Percentiles rank a stretch among this genome's conserved stretches.
Evolutionary conservation across 352 stramenopile genomes (phyloP).

Genomic region (Pythium aphanidermatum): DNA sequence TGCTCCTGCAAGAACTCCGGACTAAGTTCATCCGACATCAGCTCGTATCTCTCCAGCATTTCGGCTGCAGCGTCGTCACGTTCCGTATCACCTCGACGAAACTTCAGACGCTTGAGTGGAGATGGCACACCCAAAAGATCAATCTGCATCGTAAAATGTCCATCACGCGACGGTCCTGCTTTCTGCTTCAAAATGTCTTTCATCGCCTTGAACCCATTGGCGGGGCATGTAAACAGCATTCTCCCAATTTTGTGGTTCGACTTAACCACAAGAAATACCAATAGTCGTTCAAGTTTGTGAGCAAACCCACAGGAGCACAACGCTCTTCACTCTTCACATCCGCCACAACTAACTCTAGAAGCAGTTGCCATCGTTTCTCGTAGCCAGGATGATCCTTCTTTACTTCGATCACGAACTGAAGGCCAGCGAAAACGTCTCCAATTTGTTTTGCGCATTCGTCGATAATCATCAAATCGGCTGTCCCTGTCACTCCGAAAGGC

Average conservation of each 20-base stretch:
- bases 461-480: too few relatives aligned
- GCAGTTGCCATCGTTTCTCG: constrained; percentile 4
- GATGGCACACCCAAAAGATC: constrained; percentile 6
- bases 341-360: constrained; percentile 6
- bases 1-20: constrained; percentile 12
- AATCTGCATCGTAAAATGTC: constrained; percentile 1
- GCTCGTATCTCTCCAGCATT: constrained; percentile 19
- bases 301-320: constrained; percentile 18
- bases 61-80: constrained; percentile 9
- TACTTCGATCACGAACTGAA: constrained; percentile 7
- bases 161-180: constrained; percentile 2
- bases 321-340: constrained; percentile 17
- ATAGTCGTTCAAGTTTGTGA: constrained; percentile 20
- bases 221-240: constrained; percentile 11
- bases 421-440: constrained; percentile 6
- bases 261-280: constrained; percentile 22
- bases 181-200: constrained; percentile 11
- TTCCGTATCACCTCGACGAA: constrained; percentile 5
- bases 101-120: constrained; percentile 14
- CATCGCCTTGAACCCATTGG: constrained; percentile 16
- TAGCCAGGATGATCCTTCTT: constrained; percentile 5
- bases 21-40: constrained; percentile 16
- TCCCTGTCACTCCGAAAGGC: too few relatives aligned
- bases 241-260: constrained; percentile 10
- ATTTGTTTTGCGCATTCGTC: constrained; percentile 11